Conservation (phyloP, 108 stramenopile genomes). For the Cyclotella sp. region DNA sequence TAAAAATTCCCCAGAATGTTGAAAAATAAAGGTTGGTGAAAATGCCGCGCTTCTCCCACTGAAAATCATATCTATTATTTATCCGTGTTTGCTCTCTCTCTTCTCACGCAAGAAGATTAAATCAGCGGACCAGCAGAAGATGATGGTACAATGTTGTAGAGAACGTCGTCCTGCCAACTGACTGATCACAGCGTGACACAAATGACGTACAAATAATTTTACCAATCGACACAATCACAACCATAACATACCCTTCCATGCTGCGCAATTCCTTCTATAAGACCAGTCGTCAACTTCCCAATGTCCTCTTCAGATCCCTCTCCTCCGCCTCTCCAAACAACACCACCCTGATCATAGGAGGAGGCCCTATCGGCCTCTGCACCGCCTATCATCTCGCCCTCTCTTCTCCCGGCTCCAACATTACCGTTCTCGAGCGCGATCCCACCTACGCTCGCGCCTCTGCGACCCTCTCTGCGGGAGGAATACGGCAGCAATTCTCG, state of each 20-base stretch:
- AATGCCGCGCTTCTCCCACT: no score
- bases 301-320: neutral
- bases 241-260: neutral
- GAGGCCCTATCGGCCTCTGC: constrained; percentile 71
- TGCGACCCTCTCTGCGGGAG: constrained; percentile 71
- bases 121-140: no score
- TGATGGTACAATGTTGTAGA: no score
- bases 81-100: no score
- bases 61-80: no score
- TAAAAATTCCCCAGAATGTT: no score
- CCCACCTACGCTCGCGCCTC: constrained; percentile 61
- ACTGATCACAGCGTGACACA: no score
- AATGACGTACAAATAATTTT: no score
- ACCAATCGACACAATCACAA: neutral
- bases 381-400: constrained; percentile 70
- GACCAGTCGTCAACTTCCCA: neutral
- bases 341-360: constrained; percentile 69
- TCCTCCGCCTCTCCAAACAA: neutral
- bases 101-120: no score
- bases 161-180: no score
- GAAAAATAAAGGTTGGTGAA: no score
- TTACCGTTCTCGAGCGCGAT: constrained; percentile 72
- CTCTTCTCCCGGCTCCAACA: constrained; percentile 14
- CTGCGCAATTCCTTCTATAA: neutral
- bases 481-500: constrained; percentile 70